Evolutionary conservation across 805 yeast genomes (phyloP).

Genomic region (Wickerhamiella galacta): DNA sequence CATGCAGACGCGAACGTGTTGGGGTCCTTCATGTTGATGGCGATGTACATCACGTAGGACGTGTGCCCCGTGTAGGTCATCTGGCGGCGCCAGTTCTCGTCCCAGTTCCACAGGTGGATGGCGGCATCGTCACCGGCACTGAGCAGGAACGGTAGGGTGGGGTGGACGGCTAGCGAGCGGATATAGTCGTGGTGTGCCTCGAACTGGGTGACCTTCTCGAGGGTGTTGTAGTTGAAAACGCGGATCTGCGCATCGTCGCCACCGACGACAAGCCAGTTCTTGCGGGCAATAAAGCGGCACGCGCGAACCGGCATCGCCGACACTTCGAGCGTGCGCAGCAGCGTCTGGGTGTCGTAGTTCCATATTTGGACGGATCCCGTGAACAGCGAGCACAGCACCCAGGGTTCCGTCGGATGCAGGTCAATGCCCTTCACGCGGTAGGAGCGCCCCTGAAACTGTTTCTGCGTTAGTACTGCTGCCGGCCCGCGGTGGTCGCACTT

Average conservation of each 20-base stretch:
- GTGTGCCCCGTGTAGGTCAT: slow-evolving; percentile 91
- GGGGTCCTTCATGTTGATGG: slow-evolving; percentile 94
- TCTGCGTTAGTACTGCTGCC: slow-evolving; percentile 23
- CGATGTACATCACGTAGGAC: slow-evolving; percentile 86
- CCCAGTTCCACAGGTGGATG: slow-evolving; percentile 96
- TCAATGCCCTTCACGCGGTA: slow-evolving; percentile 97
- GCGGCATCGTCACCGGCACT: slow-evolving; percentile 87
- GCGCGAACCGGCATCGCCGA: slow-evolving; percentile 94
- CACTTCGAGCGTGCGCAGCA: slow-evolving; percentile 81
- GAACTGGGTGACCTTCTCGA: slow-evolving; percentile 84
- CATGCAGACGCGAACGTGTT: slow-evolving; percentile 96
- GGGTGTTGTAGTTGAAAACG: slow-evolving; percentile 87
- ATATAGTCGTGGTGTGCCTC: slow-evolving; percentile 98
- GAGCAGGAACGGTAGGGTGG: slow-evolving; percentile 73
- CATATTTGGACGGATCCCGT: slow-evolving; percentile 85
- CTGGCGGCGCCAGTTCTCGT: slow-evolving; percentile 73
- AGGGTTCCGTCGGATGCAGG: slow-evolving; percentile 95
- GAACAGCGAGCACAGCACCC: slow-evolving; percentile 84
- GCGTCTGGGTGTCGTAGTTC: slow-evolving; percentile 75
- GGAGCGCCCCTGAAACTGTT: slow-evolving; percentile 76
- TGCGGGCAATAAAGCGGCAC: slow-evolving; percentile 86
- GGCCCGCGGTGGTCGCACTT: slow-evolving; percentile 3
- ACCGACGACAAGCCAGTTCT: slow-evolving; percentile 94
- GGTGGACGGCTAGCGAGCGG: slow-evolving; percentile 86
- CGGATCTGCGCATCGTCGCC: slow-evolving; percentile 90